Conservation (phyloP, 495 filamentous ascomycete species). For the Penicillium crystallinum region DNA sequence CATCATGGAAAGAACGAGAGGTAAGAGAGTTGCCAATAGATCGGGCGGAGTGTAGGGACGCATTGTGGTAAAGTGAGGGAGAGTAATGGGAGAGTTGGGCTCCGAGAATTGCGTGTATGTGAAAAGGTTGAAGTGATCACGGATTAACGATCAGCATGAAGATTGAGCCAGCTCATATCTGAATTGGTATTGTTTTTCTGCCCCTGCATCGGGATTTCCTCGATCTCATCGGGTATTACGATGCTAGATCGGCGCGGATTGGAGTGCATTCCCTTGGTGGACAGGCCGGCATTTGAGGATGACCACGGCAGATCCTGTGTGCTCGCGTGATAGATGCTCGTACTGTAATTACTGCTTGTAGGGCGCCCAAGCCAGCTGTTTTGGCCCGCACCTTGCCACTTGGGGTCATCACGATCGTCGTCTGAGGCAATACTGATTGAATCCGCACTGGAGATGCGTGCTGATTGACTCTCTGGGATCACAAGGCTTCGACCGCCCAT, state of each 20-base stretch:
- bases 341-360: slow-evolving; percentile 58
- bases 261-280: slow-evolving; percentile 16
- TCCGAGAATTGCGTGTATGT: not conserved
- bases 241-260: slow-evolving; percentile 34
- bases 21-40: not conserved
- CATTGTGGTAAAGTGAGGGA: not conserved
- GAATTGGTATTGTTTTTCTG: slow-evolving; percentile 33
- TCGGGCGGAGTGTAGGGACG: not conserved
- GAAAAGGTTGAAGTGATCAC: not conserved
- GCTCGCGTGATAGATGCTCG: slow-evolving; percentile 43
- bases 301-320: slow-evolving; percentile 26
- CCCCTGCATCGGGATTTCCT: slow-evolving; percentile 35
- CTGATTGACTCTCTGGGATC: slow-evolving; percentile 55
- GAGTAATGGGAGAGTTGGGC: slow-evolving; percentile 1
- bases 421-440: slow-evolving; percentile 54
- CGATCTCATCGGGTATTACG: slow-evolving; percentile 35
- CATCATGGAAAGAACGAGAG: slow-evolving; percentile 14
- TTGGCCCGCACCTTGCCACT: slow-evolving; percentile 42
- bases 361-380: slow-evolving; percentile 46
- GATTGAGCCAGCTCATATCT: slow-evolving; percentile 78
- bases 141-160: slow-evolving; percentile 37
- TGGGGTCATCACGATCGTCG: slow-evolving; percentile 46
- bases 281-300: slow-evolving; percentile 10
- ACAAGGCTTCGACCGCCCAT: slow-evolving; percentile 29
- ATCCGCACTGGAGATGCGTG: slow-evolving; percentile 55